A percentile compares a stretch with the other conserved stretches of the same genome.
phyloP scores from a whole-genome alignment of 306 rosid genomes.

The Dryas alaskensis region DNA sequence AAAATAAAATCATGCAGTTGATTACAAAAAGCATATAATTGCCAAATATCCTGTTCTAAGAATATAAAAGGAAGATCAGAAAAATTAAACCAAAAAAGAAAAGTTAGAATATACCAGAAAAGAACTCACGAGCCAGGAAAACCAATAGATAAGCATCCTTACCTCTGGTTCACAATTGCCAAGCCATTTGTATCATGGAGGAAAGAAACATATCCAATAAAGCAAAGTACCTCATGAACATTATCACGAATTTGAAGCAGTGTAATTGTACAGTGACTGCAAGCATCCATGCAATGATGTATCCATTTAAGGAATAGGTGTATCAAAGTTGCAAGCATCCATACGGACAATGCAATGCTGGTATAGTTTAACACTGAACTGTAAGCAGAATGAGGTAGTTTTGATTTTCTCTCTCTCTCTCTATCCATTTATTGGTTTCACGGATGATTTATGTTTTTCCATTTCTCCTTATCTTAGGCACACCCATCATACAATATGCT shows the following conservation, averaged over 20 bases:
- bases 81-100: background rate
- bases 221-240: slow-evolving; percentile 68
- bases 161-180: slow-evolving; percentile 80
- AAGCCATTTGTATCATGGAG: slow-evolving; percentile 92
- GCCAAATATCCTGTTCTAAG: no score
- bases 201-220: slow-evolving; percentile 88
- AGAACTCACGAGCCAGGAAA: slow-evolving; percentile 21
- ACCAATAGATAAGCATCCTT: slow-evolving; percentile 26
- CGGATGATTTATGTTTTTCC: no score
- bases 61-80: background rate
- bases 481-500: no score
- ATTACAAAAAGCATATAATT: no score
- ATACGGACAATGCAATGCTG: no score
- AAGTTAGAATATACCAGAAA: slow-evolving; percentile 9
- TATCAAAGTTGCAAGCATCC: no score
- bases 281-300: background rate
- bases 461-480: no score
- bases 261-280: slow-evolving; percentile 4
- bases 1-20: background rate
- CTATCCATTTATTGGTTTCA: no score
- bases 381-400: no score
- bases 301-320: background rate
- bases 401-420: no score
- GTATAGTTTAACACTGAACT: no score
- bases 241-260: slow-evolving; percentile 21